Evolutionary conservation across 306 rosid genomes (phyloP).

Genomic region (Begonia peltatifolia): DNA sequence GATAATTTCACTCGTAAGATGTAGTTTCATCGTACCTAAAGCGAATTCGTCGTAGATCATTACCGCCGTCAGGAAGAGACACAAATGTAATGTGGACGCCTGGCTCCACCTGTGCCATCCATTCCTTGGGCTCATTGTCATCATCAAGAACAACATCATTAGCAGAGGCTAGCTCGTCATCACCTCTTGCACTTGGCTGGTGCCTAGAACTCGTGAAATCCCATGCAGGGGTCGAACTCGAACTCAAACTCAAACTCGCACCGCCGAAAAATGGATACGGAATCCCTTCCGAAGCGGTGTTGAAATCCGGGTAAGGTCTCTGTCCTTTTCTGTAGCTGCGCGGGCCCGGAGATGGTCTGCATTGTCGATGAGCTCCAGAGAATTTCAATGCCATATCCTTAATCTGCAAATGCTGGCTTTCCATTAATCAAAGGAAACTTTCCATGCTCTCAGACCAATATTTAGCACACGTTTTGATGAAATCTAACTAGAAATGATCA

Average conservation of each 20-base stretch:
- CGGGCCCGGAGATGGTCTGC: slow-evolving; percentile 64
- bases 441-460: no score
- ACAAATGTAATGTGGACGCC: slow-evolving; percentile 77
- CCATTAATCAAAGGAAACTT: no score
- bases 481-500: no score
- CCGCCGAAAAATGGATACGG: slow-evolving; percentile 73
- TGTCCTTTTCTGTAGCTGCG: slow-evolving; percentile 48
- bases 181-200: slow-evolving; percentile 24
- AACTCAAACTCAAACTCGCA: slow-evolving; percentile 59
- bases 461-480: no score
- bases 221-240: slow-evolving; percentile 84
- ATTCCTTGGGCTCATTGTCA: slow-evolving; percentile 51
- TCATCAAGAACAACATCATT: slow-evolving; percentile 57
- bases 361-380: slow-evolving; percentile 55
- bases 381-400: slow-evolving; percentile 86
- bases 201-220: slow-evolving; percentile 40
- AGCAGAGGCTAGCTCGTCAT: neutral
- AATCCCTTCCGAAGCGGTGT: slow-evolving; percentile 70
- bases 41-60: slow-evolving; percentile 76
- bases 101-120: slow-evolving; percentile 98
- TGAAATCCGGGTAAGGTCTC: slow-evolving; percentile 53
- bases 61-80: slow-evolving; percentile 81
- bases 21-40: slow-evolving; percentile 41
- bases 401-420: slow-evolving; percentile 31
- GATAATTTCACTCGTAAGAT: no score